phyloP scores from a whole-genome alignment of 1,284 basidiomycete species.

The Agaricales sp. region DNA sequence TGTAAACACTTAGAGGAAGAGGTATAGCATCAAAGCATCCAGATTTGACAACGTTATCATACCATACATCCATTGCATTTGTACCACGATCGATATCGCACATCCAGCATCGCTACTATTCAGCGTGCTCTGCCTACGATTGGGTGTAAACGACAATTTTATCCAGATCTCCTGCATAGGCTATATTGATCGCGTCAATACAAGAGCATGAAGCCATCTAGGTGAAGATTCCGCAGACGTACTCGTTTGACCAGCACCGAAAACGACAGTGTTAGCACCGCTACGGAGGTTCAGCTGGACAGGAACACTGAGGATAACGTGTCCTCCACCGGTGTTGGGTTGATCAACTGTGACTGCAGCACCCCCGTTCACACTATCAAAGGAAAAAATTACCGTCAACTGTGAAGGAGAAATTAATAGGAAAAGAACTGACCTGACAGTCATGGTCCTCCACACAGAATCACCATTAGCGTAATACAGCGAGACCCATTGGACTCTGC shows the following conservation, averaged over 20 bases:
- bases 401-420: neutral
- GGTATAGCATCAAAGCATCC: too few relatives aligned
- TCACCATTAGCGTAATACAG: conserved; percentile 52
- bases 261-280: conserved; percentile 42
- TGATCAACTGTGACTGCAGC: conserved; percentile 40
- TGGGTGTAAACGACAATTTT: conserved; percentile 49
- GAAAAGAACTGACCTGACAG: conserved; percentile 33
- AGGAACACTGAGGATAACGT: conserved; percentile 44
- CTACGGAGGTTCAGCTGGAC: conserved; percentile 39
- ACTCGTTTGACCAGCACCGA: conserved; percentile 43
- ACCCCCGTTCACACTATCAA: conserved; percentile 48
- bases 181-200: conserved; percentile 18
- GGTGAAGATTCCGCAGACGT: conserved; percentile 14
- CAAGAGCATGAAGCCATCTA: conserved; percentile 1
- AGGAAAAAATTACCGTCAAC: neutral
- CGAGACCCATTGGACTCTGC: conserved; percentile 45
- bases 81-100: too few relatives aligned
- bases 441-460: conserved; percentile 46
- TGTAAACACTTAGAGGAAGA: too few relatives aligned
- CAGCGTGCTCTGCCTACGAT: too few relatives aligned
- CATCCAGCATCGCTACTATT: too few relatives aligned
- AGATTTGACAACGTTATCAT: too few relatives aligned
- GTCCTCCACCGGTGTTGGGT: conserved; percentile 42
- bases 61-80: too few relatives aligned
- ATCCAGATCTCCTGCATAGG: conserved; percentile 51